Evolutionary conservation across 192 early-diverging fungal species (phyloP), one percentile per base, ranked within the genome.

Genomic region (Bifiguratus adelaidae): DNA sequence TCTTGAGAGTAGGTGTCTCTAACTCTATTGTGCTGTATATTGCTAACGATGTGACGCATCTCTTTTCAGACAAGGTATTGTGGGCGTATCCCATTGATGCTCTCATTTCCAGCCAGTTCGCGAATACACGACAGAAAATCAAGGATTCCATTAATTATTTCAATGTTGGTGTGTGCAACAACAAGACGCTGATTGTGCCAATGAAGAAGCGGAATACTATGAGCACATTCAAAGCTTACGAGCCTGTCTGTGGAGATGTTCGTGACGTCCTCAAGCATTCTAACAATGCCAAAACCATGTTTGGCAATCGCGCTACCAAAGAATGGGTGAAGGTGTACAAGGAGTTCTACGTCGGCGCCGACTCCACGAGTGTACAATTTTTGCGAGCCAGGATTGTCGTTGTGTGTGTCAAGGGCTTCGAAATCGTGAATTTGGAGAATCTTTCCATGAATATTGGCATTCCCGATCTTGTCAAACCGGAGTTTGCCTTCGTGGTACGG

Each of bases 341-440:
- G 81, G 88, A 91, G 60, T 92, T 92, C 60, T 97, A 95, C 54
- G 84, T 95, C 66, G 88, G 89, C 21, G 74, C 84, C 13, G 87
- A 93, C 64, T 74, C 85, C 6, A 83, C 71, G 25, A 80, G 84
- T 7, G 64, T 96, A 41, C 82, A 92, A 54, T 91, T 91, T 44
- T 60, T 93, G 54, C 81, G 77, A 21, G 82, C 83, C 24, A 86
- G 79, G 19, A 65, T 97, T 7, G 83, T 80, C 55, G 83, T 97
- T 3, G 89, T 87, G 15, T 91, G 88, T 61, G 70, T 68, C 22
- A 85, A 86, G 48, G 95, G 95, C 0, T 97, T 97, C 61, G 95
- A 97, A 52, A 74, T 97, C 36, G 85, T 97, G 9, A 84, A 95
- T 52, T 55, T 95, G 50, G 80, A 85, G 1, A 79, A 82, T 2